A percentile compares a stretch with the other conserved stretches of the same genome.
Evolutionary conservation across 257 asterid species (phyloP).

Genomic region (Gentiana macrophylla): DNA sequence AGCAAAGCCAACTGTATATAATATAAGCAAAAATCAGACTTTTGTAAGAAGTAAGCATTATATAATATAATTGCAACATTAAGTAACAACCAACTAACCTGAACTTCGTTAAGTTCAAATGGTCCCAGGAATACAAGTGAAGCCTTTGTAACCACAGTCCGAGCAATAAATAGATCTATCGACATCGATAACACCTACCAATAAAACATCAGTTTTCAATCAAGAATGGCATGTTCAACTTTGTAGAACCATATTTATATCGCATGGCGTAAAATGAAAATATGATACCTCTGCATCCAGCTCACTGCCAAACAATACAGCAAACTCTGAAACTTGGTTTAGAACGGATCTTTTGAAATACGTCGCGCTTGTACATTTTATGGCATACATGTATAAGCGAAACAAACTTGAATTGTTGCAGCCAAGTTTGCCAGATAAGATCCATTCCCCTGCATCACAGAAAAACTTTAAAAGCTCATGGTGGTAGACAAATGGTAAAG

Average conservation of each 20-base stretch:
- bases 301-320: constrained; percentile 76
- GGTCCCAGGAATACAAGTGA: constrained; percentile 60
- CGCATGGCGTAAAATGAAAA: constrained; percentile 7
- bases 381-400: constrained; percentile 61
- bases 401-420: constrained; percentile 39
- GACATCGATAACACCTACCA: constrained; percentile 81
- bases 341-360: constrained; percentile 73
- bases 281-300: constrained; percentile 82
- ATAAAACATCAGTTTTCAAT: constrained; percentile 1
- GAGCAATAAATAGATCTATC: constrained; percentile 87
- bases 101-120: constrained; percentile 50
- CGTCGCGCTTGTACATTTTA: constrained; percentile 72
- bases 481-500: too few species aligned
- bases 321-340: constrained; percentile 83
- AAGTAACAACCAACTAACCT: constrained; percentile 38
- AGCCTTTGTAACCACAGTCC: constrained; percentile 70
- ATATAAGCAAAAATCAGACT: constrained; percentile 14
- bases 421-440: constrained; percentile 50
- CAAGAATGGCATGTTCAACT: too few species aligned
- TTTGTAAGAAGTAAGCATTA: constrained; percentile 8
- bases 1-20: constrained; percentile 51
- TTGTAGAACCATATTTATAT: background rate
- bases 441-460: constrained; percentile 78
- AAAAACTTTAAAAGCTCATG: background rate
- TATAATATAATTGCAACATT: constrained; percentile 10